Percentiles rank a stretch among this genome's conserved stretches.
phyloP scores from a whole-genome alignment of 768 basidiomycete genomes.

The Baorangia bicolor region DNA sequence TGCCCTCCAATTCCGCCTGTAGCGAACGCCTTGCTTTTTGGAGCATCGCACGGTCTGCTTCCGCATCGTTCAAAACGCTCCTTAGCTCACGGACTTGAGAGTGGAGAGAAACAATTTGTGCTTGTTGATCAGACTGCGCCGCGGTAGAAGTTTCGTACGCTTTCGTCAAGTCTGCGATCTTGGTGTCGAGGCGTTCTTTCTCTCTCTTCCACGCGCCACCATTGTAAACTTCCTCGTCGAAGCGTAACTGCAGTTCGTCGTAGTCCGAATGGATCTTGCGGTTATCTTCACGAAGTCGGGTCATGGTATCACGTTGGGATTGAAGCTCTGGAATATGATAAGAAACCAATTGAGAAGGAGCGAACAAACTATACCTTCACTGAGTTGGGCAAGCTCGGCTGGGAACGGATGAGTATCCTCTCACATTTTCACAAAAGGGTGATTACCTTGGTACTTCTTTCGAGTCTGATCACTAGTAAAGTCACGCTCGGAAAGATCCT shows the following conservation, averaged over 20 bases:
- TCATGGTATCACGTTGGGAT: constrained; percentile 73
- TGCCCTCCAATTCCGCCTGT: constrained; percentile 77
- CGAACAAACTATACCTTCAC: constrained; percentile 54
- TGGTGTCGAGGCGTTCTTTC: constrained; percentile 81
- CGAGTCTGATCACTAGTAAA: constrained; percentile 77
- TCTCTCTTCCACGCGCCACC: constrained; percentile 85
- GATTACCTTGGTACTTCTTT: constrained; percentile 80
- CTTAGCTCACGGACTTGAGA: constrained; percentile 85
- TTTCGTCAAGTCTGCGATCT: constrained; percentile 71
- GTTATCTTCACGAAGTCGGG: constrained; percentile 75
- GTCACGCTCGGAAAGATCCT: constrained; percentile 78
- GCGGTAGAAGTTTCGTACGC: constrained; percentile 72
- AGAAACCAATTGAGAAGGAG: neutral
- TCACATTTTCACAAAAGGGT: neutral
- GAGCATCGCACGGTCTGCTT: constrained; percentile 73
- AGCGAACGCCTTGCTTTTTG: constrained; percentile 81
- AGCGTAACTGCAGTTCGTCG: constrained; percentile 70
- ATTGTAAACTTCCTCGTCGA: constrained; percentile 76
- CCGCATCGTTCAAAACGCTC: constrained; percentile 79
- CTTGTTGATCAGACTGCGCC: constrained; percentile 77
- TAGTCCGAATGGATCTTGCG: constrained; percentile 74
- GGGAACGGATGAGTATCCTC: constrained; percentile 6
- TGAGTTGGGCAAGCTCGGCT: constrained; percentile 79
- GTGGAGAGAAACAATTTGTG: constrained; percentile 79
- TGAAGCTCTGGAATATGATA: constrained; percentile 55